Percentiles rank a stretch among this genome's conserved stretches.
These are phyloP conservation scores for Phaffomyces antillensis DNA, from an alignment of 805 yeast species.

Conservation along the genomic window DNA sequence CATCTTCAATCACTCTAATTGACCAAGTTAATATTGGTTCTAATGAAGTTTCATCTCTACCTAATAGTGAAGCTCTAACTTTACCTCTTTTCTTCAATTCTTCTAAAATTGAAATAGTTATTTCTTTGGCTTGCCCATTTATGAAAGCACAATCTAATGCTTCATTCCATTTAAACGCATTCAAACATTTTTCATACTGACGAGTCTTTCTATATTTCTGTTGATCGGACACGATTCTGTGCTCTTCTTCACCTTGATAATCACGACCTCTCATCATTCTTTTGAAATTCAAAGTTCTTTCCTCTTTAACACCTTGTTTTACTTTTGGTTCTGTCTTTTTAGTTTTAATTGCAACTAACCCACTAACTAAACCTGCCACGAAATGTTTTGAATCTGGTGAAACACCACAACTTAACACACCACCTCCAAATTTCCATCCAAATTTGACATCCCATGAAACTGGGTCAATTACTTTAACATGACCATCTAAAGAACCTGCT, in stretches of 20 bases:
- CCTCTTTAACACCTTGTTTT: conserved; percentile 40
- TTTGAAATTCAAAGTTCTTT: conserved; percentile 57
- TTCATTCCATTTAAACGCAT: conserved; percentile 87
- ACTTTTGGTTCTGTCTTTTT: conserved; percentile 62
- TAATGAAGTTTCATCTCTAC: conserved; percentile 78
- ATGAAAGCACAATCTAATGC: conserved; percentile 84
- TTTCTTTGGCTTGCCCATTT: conserved; percentile 72
- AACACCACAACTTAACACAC: conserved; percentile 82
- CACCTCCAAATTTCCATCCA: conserved; percentile 97
- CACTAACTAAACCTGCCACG: conserved; percentile 88
- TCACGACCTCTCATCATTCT: conserved; percentile 89
- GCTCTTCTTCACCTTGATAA: conserved; percentile 85
- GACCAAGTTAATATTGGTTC: conserved; percentile 89
- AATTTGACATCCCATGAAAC: conserved; percentile 81
- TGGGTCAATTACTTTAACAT: conserved; percentile 88
- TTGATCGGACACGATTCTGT: conserved; percentile 56
- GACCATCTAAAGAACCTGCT: conserved; percentile 96
- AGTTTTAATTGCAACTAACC: conserved; percentile 82
- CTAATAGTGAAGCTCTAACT: conserved; percentile 68
- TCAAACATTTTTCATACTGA: conserved; percentile 76
- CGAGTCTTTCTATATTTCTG: conserved; percentile 57
- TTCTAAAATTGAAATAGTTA: conserved; percentile 73
- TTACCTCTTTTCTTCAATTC: conserved; percentile 89
- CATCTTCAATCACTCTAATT: conserved; percentile 66
- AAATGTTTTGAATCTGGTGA: conserved; percentile 84